A percentile compares a stretch with the other conserved stretches of the same genome.
These are phyloP conservation scores for Tirmania nivea DNA, from an alignment of 495 filamentous ascomycete species.

Conservation along the genomic window DNA sequence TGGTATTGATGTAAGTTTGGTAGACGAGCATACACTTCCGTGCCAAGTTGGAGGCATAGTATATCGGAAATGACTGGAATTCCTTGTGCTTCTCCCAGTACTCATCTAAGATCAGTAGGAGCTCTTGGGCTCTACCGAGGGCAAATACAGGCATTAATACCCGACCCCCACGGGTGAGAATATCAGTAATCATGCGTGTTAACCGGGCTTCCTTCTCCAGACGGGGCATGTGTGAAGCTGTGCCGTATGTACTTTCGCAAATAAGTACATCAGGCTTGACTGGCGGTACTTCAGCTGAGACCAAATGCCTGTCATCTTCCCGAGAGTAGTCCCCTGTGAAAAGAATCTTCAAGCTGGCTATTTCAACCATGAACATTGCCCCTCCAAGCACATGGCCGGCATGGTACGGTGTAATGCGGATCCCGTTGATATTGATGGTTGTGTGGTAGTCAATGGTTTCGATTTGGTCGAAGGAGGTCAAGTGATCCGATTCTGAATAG, in stretches of 20 bases:
- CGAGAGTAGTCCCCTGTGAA: constrained; percentile 96
- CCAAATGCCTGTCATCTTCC: constrained; percentile 82
- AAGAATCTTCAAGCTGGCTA: constrained; percentile 82
- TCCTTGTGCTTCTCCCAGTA: constrained; percentile 81
- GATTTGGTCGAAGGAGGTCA: constrained; percentile 76
- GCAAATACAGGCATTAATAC: constrained; percentile 92
- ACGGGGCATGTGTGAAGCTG: constrained; percentile 71
- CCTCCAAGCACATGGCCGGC: constrained; percentile 95
- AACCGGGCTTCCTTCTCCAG: constrained; percentile 74
- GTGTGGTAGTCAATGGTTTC: constrained; percentile 97
- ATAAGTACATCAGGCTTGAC: constrained; percentile 87
- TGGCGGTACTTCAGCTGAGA: constrained; percentile 69
- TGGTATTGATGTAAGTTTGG: constrained; percentile 86
- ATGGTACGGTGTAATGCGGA: constrained; percentile 88
- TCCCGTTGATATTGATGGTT: constrained; percentile 85
- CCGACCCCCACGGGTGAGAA: constrained; percentile 75
- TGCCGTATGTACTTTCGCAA: constrained; percentile 90
- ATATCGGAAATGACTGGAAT: constrained; percentile 76
- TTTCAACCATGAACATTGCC: constrained; percentile 93
- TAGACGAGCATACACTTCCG: constrained; percentile 97
- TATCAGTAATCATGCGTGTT: constrained; percentile 81
- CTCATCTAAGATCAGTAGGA: constrained; percentile 85
- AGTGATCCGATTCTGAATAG: constrained; percentile 84
- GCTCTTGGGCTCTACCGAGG: constrained; percentile 76
- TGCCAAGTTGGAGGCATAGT: constrained; percentile 85